phyloP scores from a whole-genome alignment of 1,284 basidiomycete species.

The Heterobasidion annosum region DNA sequence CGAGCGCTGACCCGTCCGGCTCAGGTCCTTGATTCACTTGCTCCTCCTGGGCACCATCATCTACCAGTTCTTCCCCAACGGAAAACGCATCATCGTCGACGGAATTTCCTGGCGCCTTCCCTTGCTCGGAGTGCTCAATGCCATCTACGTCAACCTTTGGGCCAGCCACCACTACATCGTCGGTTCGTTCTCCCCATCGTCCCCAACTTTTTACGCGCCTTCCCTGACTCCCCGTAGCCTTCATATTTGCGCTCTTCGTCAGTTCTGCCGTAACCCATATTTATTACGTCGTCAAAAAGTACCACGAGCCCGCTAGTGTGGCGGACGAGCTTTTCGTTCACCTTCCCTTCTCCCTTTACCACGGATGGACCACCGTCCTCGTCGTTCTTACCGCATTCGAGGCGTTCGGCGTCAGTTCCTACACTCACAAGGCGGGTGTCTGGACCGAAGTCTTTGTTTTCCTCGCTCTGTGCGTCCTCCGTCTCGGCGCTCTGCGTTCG shows the following conservation, averaged over 20 bases:
- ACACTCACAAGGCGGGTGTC: conserved; percentile 59
- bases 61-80: conserved; percentile 83
- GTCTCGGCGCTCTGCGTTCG: conserved; percentile 3
- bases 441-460: conserved; percentile 95
- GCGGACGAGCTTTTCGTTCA: conserved; percentile 78
- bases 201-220: neutral
- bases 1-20: conserved; percentile 12
- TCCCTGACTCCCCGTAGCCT: conserved; percentile 35
- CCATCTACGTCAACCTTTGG: conserved; percentile 82
- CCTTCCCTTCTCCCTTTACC: conserved; percentile 88
- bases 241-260: conserved; percentile 81
- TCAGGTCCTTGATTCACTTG: conserved; percentile 75
- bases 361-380: conserved; percentile 91
- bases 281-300: conserved; percentile 88
- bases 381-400: conserved; percentile 86
- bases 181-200: conserved; percentile 25
- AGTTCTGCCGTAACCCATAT: conserved; percentile 81
- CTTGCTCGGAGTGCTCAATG: conserved; percentile 75
- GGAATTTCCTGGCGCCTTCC: conserved; percentile 87
- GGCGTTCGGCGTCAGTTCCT: conserved; percentile 80
- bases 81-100: conserved; percentile 77
- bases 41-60: conserved; percentile 82
- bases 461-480: conserved; percentile 56
- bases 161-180: conserved; percentile 62
- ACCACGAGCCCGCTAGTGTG: conserved; percentile 54